These are phyloP conservation scores for Calycina herbarum DNA, from an alignment of 2,329 filamentous ascomycete species.

Conservation along the genomic window DNA sequence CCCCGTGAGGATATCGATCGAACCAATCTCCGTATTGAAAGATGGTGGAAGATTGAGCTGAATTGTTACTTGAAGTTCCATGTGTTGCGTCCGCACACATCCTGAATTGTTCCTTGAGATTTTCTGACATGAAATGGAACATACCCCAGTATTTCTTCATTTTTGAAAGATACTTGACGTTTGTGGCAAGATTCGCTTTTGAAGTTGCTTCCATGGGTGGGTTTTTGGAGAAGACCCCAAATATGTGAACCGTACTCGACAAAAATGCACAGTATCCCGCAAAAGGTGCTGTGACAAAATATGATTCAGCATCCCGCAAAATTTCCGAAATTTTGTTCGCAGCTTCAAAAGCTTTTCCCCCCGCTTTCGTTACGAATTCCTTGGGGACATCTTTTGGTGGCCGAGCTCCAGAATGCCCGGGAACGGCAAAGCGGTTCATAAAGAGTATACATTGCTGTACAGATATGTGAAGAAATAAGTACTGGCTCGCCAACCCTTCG, in stretches of 20 bases:
- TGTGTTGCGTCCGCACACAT: conserved; percentile 79
- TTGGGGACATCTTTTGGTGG: conserved; percentile 65
- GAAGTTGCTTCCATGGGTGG: conserved; percentile 71
- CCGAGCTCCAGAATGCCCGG: conserved; percentile 58
- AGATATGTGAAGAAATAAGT: conserved; percentile 86
- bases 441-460: conserved; percentile 89
- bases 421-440: conserved; percentile 81
- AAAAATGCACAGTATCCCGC: conserved; percentile 93
- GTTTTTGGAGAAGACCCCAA: conserved; percentile 87
- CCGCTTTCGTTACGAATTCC: conserved; percentile 74
- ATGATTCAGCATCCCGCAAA: conserved; percentile 75
- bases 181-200: conserved; percentile 81
- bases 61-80: conserved; percentile 51
- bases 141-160: conserved; percentile 99
- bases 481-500: conserved; percentile 85
- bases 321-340: conserved; percentile 85
- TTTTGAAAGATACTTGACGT: conserved; percentile 85
- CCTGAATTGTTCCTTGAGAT: conserved; percentile 84
- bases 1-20: conserved; percentile 87
- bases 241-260: conserved; percentile 91
- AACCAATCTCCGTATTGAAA: conserved; percentile 99
- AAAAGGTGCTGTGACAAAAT: conserved; percentile 85
- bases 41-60: conserved; percentile 58
- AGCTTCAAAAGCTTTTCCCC: conserved; percentile 74
- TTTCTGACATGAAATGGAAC: conserved; percentile 96